A percentile compares a stretch with the other conserved stretches of the same genome.
phyloP scores from a whole-genome alignment of 805 yeast genomes.

The Wickerhamia fluorescens region DNA sequence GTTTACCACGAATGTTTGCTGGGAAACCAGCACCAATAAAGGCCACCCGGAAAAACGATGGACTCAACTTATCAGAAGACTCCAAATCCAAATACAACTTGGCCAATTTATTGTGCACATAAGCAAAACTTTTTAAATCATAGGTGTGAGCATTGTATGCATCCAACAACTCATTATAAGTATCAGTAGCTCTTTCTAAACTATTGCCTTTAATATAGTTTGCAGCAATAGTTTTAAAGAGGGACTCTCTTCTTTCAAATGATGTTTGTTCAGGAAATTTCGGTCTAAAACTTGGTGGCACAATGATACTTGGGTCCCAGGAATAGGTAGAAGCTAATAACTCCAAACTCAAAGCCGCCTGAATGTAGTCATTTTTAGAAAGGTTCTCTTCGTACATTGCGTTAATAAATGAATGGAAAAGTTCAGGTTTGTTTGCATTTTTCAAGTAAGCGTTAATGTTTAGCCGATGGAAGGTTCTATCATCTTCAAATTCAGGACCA shows the following conservation, averaged over 20 bases:
- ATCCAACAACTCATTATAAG: conserved; percentile 68
- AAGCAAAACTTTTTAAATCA: conserved; percentile 69
- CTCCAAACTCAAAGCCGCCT: conserved; percentile 78
- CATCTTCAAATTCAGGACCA: conserved; percentile 81
- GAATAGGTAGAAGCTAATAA: conserved; percentile 67
- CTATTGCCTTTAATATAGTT: conserved; percentile 66
- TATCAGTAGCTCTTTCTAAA: conserved; percentile 72
- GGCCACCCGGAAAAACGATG: conserved; percentile 72
- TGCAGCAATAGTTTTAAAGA: conserved; percentile 62
- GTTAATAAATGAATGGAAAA: conserved; percentile 71
- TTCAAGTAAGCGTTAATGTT: conserved; percentile 70
- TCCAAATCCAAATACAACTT: conserved; percentile 62
- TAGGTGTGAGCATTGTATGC: conserved; percentile 68
- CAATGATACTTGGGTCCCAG: conserved; percentile 56
- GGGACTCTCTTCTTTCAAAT: conserved; percentile 71
- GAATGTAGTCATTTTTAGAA: conserved; percentile 56
- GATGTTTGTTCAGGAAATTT: conserved; percentile 73
- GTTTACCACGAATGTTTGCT: conserved; percentile 61
- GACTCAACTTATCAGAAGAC: conserved; percentile 61
- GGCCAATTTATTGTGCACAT: conserved; percentile 61
- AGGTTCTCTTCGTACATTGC: conserved; percentile 64
- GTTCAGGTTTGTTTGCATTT: conserved; percentile 72
- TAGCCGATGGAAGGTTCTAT: conserved; percentile 71
- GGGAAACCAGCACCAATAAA: conserved; percentile 87
- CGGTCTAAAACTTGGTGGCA: conserved; percentile 57